Base-by-base conservation (phyloP, 2,329 filamentous ascomycete genomes). In the Epichloe sylvatica region DNA sequence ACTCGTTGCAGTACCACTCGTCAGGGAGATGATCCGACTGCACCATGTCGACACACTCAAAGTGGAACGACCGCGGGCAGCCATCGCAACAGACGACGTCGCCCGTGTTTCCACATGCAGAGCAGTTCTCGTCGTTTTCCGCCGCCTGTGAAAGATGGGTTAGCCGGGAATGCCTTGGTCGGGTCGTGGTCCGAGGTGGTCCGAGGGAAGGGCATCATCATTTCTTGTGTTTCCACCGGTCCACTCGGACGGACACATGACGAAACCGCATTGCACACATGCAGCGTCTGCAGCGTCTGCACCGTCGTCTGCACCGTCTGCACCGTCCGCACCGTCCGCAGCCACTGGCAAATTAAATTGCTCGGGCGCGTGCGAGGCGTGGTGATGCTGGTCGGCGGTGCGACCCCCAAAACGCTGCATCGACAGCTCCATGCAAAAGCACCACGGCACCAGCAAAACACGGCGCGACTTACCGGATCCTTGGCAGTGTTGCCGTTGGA, bases 21-120 rank as follows among this genome's bases (percentile, higher is more conserved):
- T 86, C 80, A 11, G 83, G 83, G 51, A 83, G 72, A 49, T 75
- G 72, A 46, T 78, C 75, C 49, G 81, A 75, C 56, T 88, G 72
- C 38, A 87, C 84, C 53, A 91, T 89, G 65, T 94, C 84, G 56
- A 92, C 80, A 64, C 92, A 97, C 52, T 79, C 76, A 63, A 92
- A 88, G 67, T 97, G 92, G 67, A 94, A 96, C 5, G 90, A 87
- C 56, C 87, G 81, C 53, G 83, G 79, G 69, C 92, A 98, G 54
- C 85, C 86, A 69, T 97, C 92, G 67, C 92, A 98, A 69, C 90
- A 96, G 56, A 97, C 76, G 54, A 98, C 77, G 57, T 88, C 81
- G 51, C 91, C 91, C 56, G 80, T 84, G 55, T 84, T 85, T 60
- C 83, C 80, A 69, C 92, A 98, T 43, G 88, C 81, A 53, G 83